Conservation (phyloP, 495 filamentous ascomycete species). For the Cladorrhinum samala region DNA sequence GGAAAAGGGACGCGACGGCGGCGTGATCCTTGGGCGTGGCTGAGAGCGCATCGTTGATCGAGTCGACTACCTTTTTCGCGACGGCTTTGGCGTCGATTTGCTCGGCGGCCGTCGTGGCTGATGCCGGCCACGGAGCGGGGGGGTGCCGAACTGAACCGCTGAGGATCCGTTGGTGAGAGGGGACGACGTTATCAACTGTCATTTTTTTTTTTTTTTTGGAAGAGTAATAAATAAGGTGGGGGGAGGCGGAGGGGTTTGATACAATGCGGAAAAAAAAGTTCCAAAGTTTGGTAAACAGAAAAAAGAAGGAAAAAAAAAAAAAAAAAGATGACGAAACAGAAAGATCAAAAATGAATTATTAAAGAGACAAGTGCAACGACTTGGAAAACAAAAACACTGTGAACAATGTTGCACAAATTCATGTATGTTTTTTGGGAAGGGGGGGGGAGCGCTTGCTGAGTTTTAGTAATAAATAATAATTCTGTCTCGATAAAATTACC, state of each 20-base stretch:
- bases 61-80: conserved; percentile 36
- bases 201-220: not conserved
- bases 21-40: conserved; percentile 35
- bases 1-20: conserved; percentile 40
- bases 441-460: no score
- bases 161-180: conserved; percentile 50
- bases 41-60: conserved; percentile 48
- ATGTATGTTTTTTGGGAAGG: no score
- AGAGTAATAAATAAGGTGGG: no score
- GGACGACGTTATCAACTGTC: not conserved
- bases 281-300: not conserved
- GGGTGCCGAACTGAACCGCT: conserved; percentile 54
- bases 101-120: conserved; percentile 16
- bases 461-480: no score
- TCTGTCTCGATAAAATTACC: no score
- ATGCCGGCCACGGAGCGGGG: conserved; percentile 35
- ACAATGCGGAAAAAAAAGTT: not conserved
- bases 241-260: no score
- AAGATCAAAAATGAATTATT: not conserved
- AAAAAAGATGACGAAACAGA: not conserved
- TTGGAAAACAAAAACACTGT: not conserved
- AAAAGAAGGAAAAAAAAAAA: not conserved
- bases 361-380: not conserved
- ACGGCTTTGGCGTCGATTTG: conserved; percentile 41
- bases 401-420: no score